Conservation (phyloP, 108 stramenopile genomes). For the Pseudonitzschia multistriata region DNA sequence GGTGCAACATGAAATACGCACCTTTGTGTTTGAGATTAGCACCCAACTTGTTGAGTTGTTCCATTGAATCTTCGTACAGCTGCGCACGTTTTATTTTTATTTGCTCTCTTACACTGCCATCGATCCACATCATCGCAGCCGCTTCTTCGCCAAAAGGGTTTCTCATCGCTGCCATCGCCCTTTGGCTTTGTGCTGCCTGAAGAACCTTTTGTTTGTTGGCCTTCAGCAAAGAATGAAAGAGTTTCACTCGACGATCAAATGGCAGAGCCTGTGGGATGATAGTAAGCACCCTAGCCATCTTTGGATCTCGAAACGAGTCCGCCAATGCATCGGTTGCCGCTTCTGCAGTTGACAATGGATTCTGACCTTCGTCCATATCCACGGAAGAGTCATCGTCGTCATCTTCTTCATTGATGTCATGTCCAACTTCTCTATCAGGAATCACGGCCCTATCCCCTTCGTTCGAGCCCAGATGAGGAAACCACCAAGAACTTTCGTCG, state of each 20-base stretch:
- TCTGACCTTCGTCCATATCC: slow-evolving; percentile 16
- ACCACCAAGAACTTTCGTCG: slow-evolving; percentile 77
- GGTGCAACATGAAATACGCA: neutral
- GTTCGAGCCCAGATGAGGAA: slow-evolving; percentile 53
- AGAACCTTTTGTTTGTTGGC: slow-evolving; percentile 69
- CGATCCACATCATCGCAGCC: slow-evolving; percentile 17
- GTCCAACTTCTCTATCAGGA: slow-evolving; percentile 33
- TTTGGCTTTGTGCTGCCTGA: slow-evolving; percentile 23
- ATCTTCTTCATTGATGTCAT: slow-evolving; percentile 30
- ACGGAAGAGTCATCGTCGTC: slow-evolving; percentile 28
- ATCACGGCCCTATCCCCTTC: slow-evolving; percentile 50
- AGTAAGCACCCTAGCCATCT: slow-evolving; percentile 80
- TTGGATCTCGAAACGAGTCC: slow-evolving; percentile 73
- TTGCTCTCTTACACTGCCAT: slow-evolving; percentile 51
- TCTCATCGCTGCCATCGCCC: slow-evolving; percentile 35
- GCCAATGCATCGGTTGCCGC: slow-evolving; percentile 72
- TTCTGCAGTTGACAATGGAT: slow-evolving; percentile 19
- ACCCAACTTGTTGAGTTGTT: slow-evolving; percentile 60
- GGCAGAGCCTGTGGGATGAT: slow-evolving; percentile 82
- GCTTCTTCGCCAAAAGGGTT: slow-evolving; percentile 33
- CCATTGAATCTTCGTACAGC: slow-evolving; percentile 78
- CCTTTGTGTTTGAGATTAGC: slow-evolving; percentile 64
- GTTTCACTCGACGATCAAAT: slow-evolving; percentile 74
- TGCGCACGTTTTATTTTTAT: slow-evolving; percentile 68
- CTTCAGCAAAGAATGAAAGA: slow-evolving; percentile 73